Evolutionary conservation across 495 filamentous ascomycete genomes (phyloP), one percentile per base, ranked within the genome.

Genomic region (Hypoxylon cercidicola): DNA sequence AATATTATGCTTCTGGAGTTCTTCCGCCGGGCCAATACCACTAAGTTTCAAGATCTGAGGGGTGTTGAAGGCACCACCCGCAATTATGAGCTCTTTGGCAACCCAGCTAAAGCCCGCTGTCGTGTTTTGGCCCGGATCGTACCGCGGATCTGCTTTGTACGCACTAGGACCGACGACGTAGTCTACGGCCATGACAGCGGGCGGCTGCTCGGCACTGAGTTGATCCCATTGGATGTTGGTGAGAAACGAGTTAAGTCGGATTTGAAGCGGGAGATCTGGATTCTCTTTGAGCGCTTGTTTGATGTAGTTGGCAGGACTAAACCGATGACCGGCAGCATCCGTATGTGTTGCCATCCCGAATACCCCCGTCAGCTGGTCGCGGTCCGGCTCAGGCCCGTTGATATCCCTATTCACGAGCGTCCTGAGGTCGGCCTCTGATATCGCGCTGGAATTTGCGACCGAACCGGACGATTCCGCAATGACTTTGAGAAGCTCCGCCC

Each of bases 41-140:
- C 77, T 82, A 3, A 83, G 81, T 58, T 85, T 81, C 9, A 88
- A 73, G 13, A 87, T 79, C 39, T 85, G 79, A 16, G 85, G 85
- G 18, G 81, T 79, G 75, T 84, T 85, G 73, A 85, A 87, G 15
- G 82, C 75, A 3, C 85, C 85, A 9, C 77, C 79, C 1, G 80
- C 77, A 32, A 87, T 67, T 45, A 88, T 80, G 35, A 85, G 78
- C 43, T 88, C 85, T 20, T 70, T 73, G 1, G 60, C 69, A 44
- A 72, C 53, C 40, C 66, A 68, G 7, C 55, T 47, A 30, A 70
- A 64, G 2, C 60, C 44, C 13, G 45, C 28, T n/a, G 68, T 76
- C 43, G 62, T 60, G 18, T 70, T 70, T 10, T 32, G 55, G 19
- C 43, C 55, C 0, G 69, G 49, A 30, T 70, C 44, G 51, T 73